Conservation (phyloP, 225 moss, liverwort and hornwort species). For the Straminergon stramineum region DNA sequence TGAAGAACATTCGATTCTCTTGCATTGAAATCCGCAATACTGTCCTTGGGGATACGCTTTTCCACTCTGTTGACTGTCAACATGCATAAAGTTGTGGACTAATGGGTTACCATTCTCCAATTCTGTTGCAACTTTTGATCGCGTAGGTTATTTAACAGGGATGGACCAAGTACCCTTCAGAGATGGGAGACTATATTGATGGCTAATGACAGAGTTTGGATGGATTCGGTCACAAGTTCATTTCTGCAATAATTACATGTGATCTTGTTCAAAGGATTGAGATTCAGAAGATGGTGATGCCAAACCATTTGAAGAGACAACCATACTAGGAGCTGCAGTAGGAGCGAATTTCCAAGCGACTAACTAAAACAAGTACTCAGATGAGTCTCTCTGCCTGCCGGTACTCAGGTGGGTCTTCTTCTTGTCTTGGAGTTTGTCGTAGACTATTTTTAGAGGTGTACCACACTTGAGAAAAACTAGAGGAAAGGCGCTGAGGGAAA, state of each 20-base stretch:
- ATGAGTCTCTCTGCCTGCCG: not conserved
- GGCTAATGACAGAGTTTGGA: not conserved
- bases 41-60: not conserved
- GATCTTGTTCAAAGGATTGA: not conserved
- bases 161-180: not conserved
- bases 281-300: not conserved
- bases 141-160: not conserved
- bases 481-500: too few relatives aligned
- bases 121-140: not conserved
- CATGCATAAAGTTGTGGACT: not conserved
- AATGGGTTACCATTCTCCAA: not conserved
- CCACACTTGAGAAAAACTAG: too few relatives aligned
- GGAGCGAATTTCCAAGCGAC: not conserved
- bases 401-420: not conserved
- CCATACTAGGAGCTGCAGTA: not conserved
- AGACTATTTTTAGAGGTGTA: too few relatives aligned
- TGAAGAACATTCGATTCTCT: not conserved
- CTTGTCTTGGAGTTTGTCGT: too few relatives aligned
- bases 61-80: not conserved
- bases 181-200: not conserved
- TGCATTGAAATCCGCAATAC: not conserved
- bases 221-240: not conserved
- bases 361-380: not conserved
- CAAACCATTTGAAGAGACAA: not conserved
- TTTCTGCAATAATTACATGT: not conserved